Evolutionary conservation across 768 basidiomycete genomes (phyloP).

Genomic region (Mycena albidolilacea): DNA sequence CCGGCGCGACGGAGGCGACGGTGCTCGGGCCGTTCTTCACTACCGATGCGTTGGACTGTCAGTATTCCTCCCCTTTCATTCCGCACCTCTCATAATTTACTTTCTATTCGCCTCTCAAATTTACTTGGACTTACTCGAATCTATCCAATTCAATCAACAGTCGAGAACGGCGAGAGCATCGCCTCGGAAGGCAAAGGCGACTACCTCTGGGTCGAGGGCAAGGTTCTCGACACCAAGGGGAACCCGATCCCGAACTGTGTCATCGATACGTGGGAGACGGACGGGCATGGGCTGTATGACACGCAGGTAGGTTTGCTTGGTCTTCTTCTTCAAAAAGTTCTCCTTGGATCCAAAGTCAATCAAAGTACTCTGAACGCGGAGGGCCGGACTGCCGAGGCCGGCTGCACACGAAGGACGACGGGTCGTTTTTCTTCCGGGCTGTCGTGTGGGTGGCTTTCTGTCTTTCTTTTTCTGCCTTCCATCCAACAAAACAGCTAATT

Average conservation of each 20-base stretch:
- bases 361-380: conserved; percentile 67
- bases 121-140: too few species aligned
- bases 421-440: conserved; percentile 79
- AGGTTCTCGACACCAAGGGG: conserved; percentile 73
- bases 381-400: conserved; percentile 84
- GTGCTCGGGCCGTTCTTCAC: conserved; percentile 90
- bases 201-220: conserved; percentile 86
- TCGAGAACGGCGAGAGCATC: conserved; percentile 79
- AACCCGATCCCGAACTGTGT: conserved; percentile 74
- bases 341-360: too few species aligned
- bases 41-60: conserved; percentile 81
- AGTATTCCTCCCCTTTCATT: conserved; percentile 41
- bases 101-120: too few species aligned
- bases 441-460: conserved; percentile 61
- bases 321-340: background rate
- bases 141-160: conserved; percentile 67
- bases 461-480: too few species aligned
- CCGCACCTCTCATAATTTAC: background rate
- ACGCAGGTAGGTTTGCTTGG: conserved; percentile 54
- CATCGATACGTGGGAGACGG: conserved; percentile 91
- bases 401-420: conserved; percentile 70
- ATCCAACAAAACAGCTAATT: too few species aligned
- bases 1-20: conserved; percentile 78
- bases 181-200: conserved; percentile 92
- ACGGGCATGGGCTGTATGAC: conserved; percentile 67